These are phyloP conservation scores for Hypoxylon sp. DNA, from an alignment of 2,329 filamentous ascomycete genomes.

Conservation along the genomic window DNA sequence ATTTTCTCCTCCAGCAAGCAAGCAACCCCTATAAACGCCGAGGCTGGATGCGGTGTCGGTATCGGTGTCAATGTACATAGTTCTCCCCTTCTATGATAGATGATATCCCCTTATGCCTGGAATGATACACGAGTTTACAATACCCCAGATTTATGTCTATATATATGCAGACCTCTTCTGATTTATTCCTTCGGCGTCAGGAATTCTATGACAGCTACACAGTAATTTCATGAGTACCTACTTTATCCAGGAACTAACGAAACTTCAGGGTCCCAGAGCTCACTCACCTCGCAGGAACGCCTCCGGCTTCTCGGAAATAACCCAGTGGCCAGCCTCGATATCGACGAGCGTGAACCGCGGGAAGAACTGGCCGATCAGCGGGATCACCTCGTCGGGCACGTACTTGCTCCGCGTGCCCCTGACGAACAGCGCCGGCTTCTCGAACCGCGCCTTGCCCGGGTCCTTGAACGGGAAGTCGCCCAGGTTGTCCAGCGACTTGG, in stretches of 20 bases:
- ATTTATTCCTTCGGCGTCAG: constrained; percentile 64
- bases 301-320: constrained; percentile 89
- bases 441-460: constrained; percentile 76
- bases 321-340: constrained; percentile 87
- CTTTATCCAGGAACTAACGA: not conserved
- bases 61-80: constrained; percentile 45
- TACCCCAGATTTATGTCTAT: constrained; percentile 1
- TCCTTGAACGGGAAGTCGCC: constrained; percentile 91
- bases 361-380: constrained; percentile 86
- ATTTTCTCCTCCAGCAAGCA: constrained; percentile 42
- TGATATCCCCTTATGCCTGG: constrained; percentile 49
- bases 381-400: constrained; percentile 83
- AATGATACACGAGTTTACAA: constrained; percentile 51
- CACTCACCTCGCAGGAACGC: constrained; percentile 78
- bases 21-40: constrained; percentile 39
- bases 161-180: constrained; percentile 20
- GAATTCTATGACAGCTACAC: constrained; percentile 75
- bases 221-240: constrained; percentile 22
- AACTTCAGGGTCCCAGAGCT: not conserved
- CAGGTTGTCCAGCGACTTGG: constrained; percentile 77
- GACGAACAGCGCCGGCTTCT: constrained; percentile 85
- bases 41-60: constrained; percentile 26
- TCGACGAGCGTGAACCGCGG: constrained; percentile 81
- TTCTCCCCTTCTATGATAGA: constrained; percentile 38
- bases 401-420: constrained; percentile 83